Conservation (phyloP, 2,329 filamentous ascomycete genomes). For the Nemania sp. region DNA sequence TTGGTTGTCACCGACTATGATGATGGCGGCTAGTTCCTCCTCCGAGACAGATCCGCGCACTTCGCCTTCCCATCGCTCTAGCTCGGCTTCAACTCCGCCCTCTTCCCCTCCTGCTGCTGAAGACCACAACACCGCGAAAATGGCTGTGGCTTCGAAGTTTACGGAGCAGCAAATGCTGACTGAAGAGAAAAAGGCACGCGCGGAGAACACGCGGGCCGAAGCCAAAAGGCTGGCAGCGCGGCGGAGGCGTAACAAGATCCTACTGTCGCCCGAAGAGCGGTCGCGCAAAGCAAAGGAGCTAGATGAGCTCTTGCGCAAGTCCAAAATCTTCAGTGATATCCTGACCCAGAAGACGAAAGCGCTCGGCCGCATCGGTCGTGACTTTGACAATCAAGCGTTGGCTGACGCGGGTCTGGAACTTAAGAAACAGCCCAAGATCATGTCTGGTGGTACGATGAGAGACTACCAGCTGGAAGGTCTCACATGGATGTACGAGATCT, state of each 20-base stretch:
- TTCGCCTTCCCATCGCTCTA: slow-evolving; percentile 28
- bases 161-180: slow-evolving; percentile 40
- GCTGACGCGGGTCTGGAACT: slow-evolving; percentile 72
- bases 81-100: slow-evolving; percentile 27
- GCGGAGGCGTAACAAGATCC: slow-evolving; percentile 49
- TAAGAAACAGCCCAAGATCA: slow-evolving; percentile 81
- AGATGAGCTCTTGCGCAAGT: slow-evolving; percentile 62
- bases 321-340: slow-evolving; percentile 63
- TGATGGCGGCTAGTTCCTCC: slow-evolving; percentile 28
- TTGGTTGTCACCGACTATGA: background rate
- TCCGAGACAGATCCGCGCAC: slow-evolving; percentile 23
- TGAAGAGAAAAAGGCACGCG: slow-evolving; percentile 51
- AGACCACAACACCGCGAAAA: slow-evolving; percentile 24
- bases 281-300: slow-evolving; percentile 62
- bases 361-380: slow-evolving; percentile 63
- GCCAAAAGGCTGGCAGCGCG: slow-evolving; percentile 46
- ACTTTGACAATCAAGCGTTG: slow-evolving; percentile 61
- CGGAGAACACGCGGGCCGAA: slow-evolving; percentile 53
- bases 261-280: slow-evolving; percentile 55
- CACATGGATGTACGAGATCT: slow-evolving; percentile 90
- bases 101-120: slow-evolving; percentile 30
- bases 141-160: slow-evolving; percentile 34
- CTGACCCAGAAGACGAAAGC: slow-evolving; percentile 66
- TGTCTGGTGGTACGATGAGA: slow-evolving; percentile 87
- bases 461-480: slow-evolving; percentile 93